A percentile compares a stretch with the other conserved stretches of the same genome.
phyloP scores from a whole-genome alignment of 2,329 filamentous ascomycete genomes.

The Pseudogymnoascus sp. region DNA sequence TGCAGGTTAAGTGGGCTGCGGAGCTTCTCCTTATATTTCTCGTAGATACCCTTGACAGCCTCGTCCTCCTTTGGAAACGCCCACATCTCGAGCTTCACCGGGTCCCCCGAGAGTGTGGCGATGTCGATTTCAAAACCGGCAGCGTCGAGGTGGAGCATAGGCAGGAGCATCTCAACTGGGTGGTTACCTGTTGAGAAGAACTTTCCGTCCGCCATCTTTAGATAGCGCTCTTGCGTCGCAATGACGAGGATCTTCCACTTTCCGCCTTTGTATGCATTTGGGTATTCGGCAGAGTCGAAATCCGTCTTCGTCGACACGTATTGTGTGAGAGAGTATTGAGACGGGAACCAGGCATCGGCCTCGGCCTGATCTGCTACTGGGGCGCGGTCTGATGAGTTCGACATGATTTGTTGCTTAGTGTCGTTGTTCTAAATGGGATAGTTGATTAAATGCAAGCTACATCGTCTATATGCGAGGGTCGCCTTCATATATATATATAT shows the following conservation, averaged over 20 bases:
- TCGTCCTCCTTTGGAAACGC: conserved; percentile 15
- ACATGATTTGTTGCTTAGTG: background rate
- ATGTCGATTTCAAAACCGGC: conserved; percentile 15
- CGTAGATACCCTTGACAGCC: conserved; percentile 12
- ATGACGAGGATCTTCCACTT: conserved; percentile 16
- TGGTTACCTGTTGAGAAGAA: conserved; percentile 16
- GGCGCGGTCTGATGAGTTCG: conserved; percentile 10
- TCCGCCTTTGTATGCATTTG: conserved; percentile 13
- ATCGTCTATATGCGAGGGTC: too few relatives aligned
- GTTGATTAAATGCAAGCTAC: too few relatives aligned
- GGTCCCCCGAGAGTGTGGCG: conserved; percentile 14
- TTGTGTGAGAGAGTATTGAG: conserved; percentile 15
- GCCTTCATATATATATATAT: too few relatives aligned
- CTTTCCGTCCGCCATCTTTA: conserved; percentile 12
- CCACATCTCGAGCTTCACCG: conserved; percentile 16
- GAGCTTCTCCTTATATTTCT: conserved; percentile 15
- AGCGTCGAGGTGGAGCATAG: conserved; percentile 14
- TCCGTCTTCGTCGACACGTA: conserved; percentile 14
- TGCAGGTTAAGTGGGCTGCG: conserved; percentile 13
- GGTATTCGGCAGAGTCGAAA: conserved; percentile 14
- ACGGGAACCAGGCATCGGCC: conserved; percentile 15
- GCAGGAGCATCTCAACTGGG: conserved; percentile 17
- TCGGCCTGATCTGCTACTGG: conserved; percentile 14
- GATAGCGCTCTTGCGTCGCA: conserved; percentile 14
- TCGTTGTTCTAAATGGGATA: too few relatives aligned